Conservation (phyloP, 768 basidiomycete genomes). For the Suillus weaverae region DNA sequence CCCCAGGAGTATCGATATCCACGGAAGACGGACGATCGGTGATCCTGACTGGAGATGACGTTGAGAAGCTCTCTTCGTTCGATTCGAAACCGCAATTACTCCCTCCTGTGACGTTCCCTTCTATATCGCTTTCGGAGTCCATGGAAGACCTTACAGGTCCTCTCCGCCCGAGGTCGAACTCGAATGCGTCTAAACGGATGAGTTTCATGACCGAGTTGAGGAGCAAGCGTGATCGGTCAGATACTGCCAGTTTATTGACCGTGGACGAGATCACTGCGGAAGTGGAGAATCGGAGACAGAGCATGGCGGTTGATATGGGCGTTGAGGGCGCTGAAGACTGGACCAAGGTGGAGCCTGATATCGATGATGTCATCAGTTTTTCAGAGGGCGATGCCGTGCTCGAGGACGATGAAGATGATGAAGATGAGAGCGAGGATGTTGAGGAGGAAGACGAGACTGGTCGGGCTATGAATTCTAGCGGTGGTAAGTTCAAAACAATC, state of each 20-base stretch:
- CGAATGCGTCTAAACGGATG: slow-evolving; percentile 57
- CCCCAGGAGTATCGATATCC: slow-evolving; percentile 74
- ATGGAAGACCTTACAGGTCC: slow-evolving; percentile 53
- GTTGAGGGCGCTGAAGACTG: slow-evolving; percentile 64
- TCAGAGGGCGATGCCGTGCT: slow-evolving; percentile 48
- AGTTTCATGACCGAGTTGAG: slow-evolving; percentile 82
- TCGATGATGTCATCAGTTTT: slow-evolving; percentile 48
- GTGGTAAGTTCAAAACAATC: slow-evolving; percentile 37
- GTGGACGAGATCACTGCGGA: slow-evolving; percentile 98
- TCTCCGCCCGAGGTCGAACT: slow-evolving; percentile 42
- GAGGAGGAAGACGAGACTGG: slow-evolving; percentile 51
- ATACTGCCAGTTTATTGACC: slow-evolving; percentile 89
- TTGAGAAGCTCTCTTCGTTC: slow-evolving; percentile 29
- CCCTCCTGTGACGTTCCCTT: slow-evolving; percentile 76
- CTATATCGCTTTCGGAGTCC: slow-evolving; percentile 80
- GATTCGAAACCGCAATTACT: slow-evolving; percentile 56
- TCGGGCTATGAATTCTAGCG: slow-evolving; percentile 54
- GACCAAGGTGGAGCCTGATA: slow-evolving; percentile 63
- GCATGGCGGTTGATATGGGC: slow-evolving; percentile 44
- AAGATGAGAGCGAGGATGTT: slow-evolving; percentile 41
- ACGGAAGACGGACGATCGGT: slow-evolving; percentile 70
- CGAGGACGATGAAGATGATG: slow-evolving; percentile 47
- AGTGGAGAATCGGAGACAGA: slow-evolving; percentile 69
- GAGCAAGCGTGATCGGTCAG: slow-evolving; percentile 80
- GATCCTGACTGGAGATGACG: slow-evolving; percentile 56